These are phyloP conservation scores for Prunus persica DNA, from an alignment of 306 rosid genomes.

Conservation along the genomic window DNA sequence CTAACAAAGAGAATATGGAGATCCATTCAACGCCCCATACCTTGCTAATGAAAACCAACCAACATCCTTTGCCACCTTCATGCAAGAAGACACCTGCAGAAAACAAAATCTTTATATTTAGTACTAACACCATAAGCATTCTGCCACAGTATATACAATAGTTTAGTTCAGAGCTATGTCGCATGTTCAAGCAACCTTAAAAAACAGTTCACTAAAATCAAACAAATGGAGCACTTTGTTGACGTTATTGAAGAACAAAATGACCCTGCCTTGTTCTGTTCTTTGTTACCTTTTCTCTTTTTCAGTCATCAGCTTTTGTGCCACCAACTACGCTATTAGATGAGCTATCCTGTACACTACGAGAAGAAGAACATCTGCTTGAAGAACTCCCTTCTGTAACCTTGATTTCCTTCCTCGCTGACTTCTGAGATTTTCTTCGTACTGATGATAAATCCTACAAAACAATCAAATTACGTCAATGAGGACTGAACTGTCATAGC, in stretches of 20 bases:
- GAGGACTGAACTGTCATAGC: conserved; percentile 8
- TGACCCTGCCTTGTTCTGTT: conserved; percentile 7
- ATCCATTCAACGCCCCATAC: not conserved
- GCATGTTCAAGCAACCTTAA: not conserved
- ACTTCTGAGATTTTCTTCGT: conserved; percentile 39
- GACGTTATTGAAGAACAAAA: not conserved
- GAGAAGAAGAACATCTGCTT: conserved; percentile 65
- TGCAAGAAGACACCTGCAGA: conserved; percentile 13
- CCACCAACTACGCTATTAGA: conserved; percentile 52
- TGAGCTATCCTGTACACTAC: conserved; percentile 70
- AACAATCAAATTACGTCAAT: conserved; percentile 11
- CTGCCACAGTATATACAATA: not conserved
- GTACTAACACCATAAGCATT: conserved; percentile 19
- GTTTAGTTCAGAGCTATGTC: conserved; percentile 1
- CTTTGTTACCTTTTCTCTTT: conserved; percentile 15
- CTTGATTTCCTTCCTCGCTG: conserved; percentile 40
- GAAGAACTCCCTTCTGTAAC: conserved; percentile 54
- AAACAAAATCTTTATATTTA: conserved; percentile 2
- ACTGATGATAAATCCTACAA: conserved; percentile 59
- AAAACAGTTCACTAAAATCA: not conserved
- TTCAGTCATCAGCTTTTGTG: conserved; percentile 44
- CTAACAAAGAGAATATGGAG: not conserved
- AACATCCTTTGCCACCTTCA: conserved; percentile 12
- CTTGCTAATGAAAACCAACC: conserved; percentile 8
- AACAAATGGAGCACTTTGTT: not conserved